phyloP scores from a whole-genome alignment of 208 protist genomes.

The Trypanosoma theileri region DNA sequence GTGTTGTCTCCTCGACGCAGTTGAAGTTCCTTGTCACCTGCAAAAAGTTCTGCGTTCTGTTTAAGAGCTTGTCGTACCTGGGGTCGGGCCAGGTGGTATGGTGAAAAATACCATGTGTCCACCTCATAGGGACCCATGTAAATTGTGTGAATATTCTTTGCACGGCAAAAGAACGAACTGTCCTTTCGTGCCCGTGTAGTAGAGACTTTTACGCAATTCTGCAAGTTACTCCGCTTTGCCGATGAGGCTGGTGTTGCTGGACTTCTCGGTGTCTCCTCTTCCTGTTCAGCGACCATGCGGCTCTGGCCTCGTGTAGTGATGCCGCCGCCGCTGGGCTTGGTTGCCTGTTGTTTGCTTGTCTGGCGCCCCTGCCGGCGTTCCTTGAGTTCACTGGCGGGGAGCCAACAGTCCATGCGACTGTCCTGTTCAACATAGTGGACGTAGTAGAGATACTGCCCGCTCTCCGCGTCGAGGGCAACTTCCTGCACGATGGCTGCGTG shows the following conservation, averaged over 20 bases:
- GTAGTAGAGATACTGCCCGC: constrained; percentile 71
- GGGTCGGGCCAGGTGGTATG: constrained; percentile 92
- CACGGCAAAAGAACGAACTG: constrained; percentile 86
- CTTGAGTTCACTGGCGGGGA: constrained; percentile 70
- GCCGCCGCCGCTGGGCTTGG: constrained; percentile 32
- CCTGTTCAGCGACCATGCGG: constrained; percentile 33
- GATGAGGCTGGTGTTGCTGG: constrained; percentile 16
- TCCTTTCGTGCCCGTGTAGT: constrained; percentile 74
- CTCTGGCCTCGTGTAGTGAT: constrained; percentile 76
- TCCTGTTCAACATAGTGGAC: constrained; percentile 89
- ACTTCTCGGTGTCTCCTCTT: constrained; percentile 9
- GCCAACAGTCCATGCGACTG: constrained; percentile 85
- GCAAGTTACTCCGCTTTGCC: constrained; percentile 53
- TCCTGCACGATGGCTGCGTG: constrained; percentile 76
- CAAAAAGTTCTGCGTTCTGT: constrained; percentile 46
- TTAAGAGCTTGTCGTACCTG: constrained; percentile 61
- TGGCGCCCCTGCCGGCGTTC: constrained; percentile 61
- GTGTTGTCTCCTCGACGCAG: constrained; percentile 26
- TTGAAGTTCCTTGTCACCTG: constrained; percentile 54
- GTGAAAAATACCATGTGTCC: constrained; percentile 98
- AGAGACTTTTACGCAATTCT: constrained; percentile 64
- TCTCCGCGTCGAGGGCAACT: constrained; percentile 54
- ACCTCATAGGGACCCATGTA: constrained; percentile 96
- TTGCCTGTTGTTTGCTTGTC: constrained; percentile 34
- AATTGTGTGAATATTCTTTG: constrained; percentile 97